Evolutionary conservation across 2,329 filamentous ascomycete genomes (phyloP), one percentile per base, ranked within the genome.

Genomic region (Penicillium sp.): DNA sequence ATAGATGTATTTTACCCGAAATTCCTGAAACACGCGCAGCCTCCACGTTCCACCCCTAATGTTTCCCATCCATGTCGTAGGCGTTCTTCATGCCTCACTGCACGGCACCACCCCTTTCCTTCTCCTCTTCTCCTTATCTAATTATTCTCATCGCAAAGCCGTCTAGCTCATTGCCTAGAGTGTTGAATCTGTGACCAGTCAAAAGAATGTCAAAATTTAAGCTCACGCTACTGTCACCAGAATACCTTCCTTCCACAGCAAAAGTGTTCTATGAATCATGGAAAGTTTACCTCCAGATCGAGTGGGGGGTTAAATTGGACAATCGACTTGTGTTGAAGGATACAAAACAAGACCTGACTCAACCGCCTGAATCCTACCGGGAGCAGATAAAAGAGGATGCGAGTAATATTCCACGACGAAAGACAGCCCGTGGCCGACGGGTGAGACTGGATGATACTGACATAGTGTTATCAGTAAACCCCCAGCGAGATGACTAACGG

Each of bases 371-470:
- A 14, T 55, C 51, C 10, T 65, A 56, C 27, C 67, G 49, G 61
- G 42, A 57, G 42, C 11, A 55, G 44, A 59, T 68, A 31, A 61
- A 62, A 16, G 37, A 66, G 35, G 55, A 60, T 4, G 50, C 55
- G 21, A 37, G 58, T 24, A 39, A 52, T 58, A 46, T 66, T 57
- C 35, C 65, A 37, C 58, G 50, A 24, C 54, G 60, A 5, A 69
- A 65, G 52, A 51, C 47, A 57, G 52, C 54, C 53, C 60, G 48
- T 22, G 64, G 62, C 52, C 59, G 55, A 65, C 58, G 55, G 47
- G 61, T 67, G 19, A 61, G 62, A 49, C 44, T 52, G 24, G 62
- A 70, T 59, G 55, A 70, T 52, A 70, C 63, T 37, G 44, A 49
- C 2, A 27, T 66, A 33, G 58, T 65, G 19, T 54, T 66, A 29